Evolutionary conservation across 1,284 basidiomycete species (phyloP), one percentile per base, ranked within the genome.

Genomic region (Bjerkandera adusta): DNA sequence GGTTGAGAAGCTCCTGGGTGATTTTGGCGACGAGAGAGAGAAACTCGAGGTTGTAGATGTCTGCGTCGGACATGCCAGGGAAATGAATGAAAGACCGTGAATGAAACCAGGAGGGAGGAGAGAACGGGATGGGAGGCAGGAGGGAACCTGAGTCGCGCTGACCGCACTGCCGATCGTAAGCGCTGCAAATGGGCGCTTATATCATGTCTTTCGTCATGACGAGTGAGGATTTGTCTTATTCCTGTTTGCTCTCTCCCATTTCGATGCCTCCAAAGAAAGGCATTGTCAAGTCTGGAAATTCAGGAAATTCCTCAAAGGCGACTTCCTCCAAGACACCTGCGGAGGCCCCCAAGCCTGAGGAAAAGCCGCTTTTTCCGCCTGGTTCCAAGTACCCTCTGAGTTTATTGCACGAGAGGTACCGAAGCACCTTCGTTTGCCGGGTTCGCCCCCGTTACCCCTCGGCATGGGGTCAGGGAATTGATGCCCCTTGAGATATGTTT

Each of bases 21-120:
- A 97, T 89, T 64, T 89, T 89, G 49, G 88, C 83, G 51, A 95
- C 85, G 43, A 97, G 75, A 36, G 92, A 94, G 42, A 97, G 81
- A 50, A 88, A 77, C 69, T 97, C 94, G 67, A 97, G 86, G 67
- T 91, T 84, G 69, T 92, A 89, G 54, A 95, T 71, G 70, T 93
- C 91, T 59, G 67, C 65, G 51, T 89, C 83, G 52, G 85, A 75
- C 78, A 89, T 89, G 53, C 47, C 49, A 54, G 50, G 37, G 33
- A 24, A 42, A 53, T 48, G 45, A 32, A 26, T 10, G 30, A 12
- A 27, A 41, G 34, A 36, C 37, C 15, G 51, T 40, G 30, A 32
- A 24, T 34, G 36, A 20, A 43, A 47, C 47, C 42, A 20, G 39
- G 20, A 42, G 30, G 18, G 15, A 30, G 29, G 26, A 20, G 35